Evolutionary conservation across 805 yeast species (phyloP).

Genomic region (Yamadazyma sp.): DNA sequence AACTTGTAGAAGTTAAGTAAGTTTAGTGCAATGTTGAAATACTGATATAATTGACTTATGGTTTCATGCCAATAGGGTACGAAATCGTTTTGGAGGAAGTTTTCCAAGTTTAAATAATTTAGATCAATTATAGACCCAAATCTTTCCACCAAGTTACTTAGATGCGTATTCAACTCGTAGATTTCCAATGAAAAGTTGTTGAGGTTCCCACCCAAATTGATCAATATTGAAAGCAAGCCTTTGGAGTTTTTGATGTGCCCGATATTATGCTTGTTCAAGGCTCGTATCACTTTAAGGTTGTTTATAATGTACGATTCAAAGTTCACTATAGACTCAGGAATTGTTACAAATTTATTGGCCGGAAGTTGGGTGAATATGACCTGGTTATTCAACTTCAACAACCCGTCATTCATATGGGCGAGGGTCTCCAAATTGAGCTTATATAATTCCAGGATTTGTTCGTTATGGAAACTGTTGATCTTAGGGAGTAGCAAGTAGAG

Average conservation of each 20-base stretch:
- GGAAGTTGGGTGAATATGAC: conserved; percentile 18
- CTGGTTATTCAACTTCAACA: conserved; percentile 33
- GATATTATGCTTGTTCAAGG: conserved; percentile 39
- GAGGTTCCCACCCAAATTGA: conserved; percentile 57
- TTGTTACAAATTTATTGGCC: conserved; percentile 19
- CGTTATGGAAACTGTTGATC: conserved; percentile 32
- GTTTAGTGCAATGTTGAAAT: conserved; percentile 43
- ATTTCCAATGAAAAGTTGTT: conserved; percentile 54
- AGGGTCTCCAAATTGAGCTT: conserved; percentile 27
- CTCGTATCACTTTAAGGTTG: conserved; percentile 31
- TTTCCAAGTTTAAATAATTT: conserved; percentile 49
- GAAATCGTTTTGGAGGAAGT: conserved; percentile 37
- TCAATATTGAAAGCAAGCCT: conserved; percentile 35
- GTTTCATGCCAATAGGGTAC: conserved; percentile 51
- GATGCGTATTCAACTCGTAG: conserved; percentile 23
- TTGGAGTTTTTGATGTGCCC: conserved; percentile 42
- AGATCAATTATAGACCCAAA: conserved; percentile 55
- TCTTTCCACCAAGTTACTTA: conserved; percentile 42
- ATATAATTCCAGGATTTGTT: conserved; percentile 16
- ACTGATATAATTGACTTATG: conserved; percentile 46
- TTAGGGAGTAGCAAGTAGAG: conserved; percentile 49
- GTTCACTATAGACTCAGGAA: conserved; percentile 32
- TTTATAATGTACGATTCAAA: conserved; percentile 37
- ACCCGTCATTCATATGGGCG: conserved; percentile 35
- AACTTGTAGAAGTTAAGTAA: conserved; percentile 49